These are phyloP conservation scores for Apocynum venetum DNA, from an alignment of 257 asterid species.

Conservation along the genomic window DNA sequence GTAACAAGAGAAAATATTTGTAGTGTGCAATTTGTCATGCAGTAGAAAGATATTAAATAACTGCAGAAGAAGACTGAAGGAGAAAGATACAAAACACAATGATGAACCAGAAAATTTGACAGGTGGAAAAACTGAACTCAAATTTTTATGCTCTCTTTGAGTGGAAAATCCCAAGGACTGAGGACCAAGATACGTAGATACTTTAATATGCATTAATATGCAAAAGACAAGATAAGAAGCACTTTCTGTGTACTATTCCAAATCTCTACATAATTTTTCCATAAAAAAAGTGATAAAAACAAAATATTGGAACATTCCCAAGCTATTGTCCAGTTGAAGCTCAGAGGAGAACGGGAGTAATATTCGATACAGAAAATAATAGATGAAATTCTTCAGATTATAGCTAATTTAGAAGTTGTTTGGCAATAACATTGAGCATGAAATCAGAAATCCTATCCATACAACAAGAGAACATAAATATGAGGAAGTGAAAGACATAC, in stretches of 20 bases:
- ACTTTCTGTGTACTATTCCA: background rate
- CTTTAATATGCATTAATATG: background rate
- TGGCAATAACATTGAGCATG: background rate
- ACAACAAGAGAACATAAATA: conserved; percentile 8
- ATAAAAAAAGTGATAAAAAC: no score
- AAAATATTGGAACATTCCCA: background rate
- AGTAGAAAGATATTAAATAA: background rate
- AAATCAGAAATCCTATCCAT: background rate
- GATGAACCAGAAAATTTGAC: background rate
- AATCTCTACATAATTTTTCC: background rate
- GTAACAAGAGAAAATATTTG: background rate
- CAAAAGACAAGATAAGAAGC: background rate
- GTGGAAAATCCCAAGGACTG: background rate
- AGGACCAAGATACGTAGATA: background rate
- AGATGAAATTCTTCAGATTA: background rate
- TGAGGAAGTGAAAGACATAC: conserved; percentile 37
- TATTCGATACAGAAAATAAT: background rate
- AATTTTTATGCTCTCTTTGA: background rate
- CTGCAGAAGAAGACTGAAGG: background rate
- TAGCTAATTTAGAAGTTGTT: background rate
- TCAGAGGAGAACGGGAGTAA: background rate
- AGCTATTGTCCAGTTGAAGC: background rate
- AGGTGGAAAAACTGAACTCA: background rate
- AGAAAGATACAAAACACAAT: background rate
- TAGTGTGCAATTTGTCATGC: background rate